Evolutionary conservation across 2,329 filamentous ascomycete species (phyloP), one percentile per base, ranked within the genome.

Genomic region (Sporothrix protearum): DNA sequence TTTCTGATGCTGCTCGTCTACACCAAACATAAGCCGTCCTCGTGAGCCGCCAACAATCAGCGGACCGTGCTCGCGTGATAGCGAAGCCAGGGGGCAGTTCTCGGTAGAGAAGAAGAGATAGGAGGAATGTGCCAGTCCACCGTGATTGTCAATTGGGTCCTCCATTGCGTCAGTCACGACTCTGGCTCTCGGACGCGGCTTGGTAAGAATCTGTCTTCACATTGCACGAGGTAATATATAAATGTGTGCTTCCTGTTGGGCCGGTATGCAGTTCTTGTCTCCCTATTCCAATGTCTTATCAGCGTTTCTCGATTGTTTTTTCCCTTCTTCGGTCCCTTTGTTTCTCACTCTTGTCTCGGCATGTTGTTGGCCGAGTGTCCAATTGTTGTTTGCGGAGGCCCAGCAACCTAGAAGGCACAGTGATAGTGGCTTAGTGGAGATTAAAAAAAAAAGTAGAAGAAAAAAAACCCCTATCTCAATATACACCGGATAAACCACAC

Each of bases 401-500:
- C 16, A 39, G 1, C 30, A 19, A 39, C 33, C 30, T 42, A 8
- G 39, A 25, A 55, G 22, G 33, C 57, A 39, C 9, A 61, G 30
- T n/a, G 16, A 36, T n/a, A n/a, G 30, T 36, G 30, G 55, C 55
- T 36, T 59, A 59, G 55, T 33, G 55, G 55, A 12, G 47, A 49
- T 49, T n/a, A n/a, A 10, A 47, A 28, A 59, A 36, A 8, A 36
- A 10, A 14, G n/a, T n/a, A n/a, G n/a, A n/a, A n/a, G n/a, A n/a
- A n/a, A 33, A 36, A 22, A 30, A 22, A 19, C 57, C 33, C 57
- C 30, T 61, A 61, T 61, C 57, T 39, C 19, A 61, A 61, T 61
- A 61, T 61, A 61, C 7, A 22, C 57, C 57, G 57, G 57, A 61
- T 61, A 61, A 61, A 61, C 57, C 33, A 39, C 19, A 39, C 57